phyloP scores from a whole-genome alignment of 805 yeast genomes.

The Saccharomycopsis sp. region DNA sequence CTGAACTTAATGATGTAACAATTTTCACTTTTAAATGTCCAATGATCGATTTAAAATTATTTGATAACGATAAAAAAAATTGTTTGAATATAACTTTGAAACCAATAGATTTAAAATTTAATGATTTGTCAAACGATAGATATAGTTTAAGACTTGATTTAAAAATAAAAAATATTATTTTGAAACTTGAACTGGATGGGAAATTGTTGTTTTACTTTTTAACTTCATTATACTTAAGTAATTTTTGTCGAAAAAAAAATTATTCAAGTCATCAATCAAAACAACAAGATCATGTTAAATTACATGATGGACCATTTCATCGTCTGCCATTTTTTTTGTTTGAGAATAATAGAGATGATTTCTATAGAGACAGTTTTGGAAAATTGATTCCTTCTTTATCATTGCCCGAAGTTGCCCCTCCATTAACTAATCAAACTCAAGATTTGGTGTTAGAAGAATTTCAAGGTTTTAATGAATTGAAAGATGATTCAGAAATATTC shows the following conservation, averaged over 20 bases:
- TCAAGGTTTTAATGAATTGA: constrained; percentile 22
- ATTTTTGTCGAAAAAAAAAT: constrained; percentile 45
- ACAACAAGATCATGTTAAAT: constrained; percentile 57
- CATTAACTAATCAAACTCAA: constrained; percentile 40
- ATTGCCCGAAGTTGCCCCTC: constrained; percentile 53
- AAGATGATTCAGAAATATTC: constrained; percentile 17
- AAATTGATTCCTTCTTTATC: constrained; percentile 50
- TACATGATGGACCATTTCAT: constrained; percentile 78
- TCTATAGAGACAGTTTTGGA: constrained; percentile 40
- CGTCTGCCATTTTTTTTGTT: constrained; percentile 64
- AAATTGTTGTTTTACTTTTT: constrained; percentile 30
- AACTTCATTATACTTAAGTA: constrained; percentile 51
- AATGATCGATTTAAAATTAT: constrained; percentile 32
- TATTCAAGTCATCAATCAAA: constrained; percentile 33
- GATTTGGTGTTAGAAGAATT: constrained; percentile 31
- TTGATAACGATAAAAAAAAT: constrained; percentile 24
- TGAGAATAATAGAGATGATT: constrained; percentile 34
- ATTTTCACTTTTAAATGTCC: constrained; percentile 49
- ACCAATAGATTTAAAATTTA: constrained; percentile 32
- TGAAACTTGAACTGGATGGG: constrained; percentile 23
- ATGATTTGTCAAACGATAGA: constrained; percentile 61
- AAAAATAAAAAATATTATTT: constrained; percentile 36
- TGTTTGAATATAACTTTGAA: constrained; percentile 21
- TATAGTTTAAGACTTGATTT: constrained; percentile 48
- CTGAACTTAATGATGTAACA: constrained; percentile 57